Base-by-base conservation (phyloP, 2,329 filamentous ascomycete genomes). In the Akanthomyces uredinophilus region DNA sequence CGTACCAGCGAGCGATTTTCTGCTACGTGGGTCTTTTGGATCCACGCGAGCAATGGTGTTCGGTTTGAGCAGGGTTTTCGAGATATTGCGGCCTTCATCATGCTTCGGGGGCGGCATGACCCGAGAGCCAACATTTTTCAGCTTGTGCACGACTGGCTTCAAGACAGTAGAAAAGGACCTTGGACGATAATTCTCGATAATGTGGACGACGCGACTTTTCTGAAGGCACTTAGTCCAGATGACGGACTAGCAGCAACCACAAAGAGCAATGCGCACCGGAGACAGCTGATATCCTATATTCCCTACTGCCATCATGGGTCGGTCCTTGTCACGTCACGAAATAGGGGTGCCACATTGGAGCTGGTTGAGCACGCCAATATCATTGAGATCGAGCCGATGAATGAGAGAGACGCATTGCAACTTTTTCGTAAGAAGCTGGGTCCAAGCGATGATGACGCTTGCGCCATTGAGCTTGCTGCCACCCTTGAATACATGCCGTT, bases 121-220 rank as follows among this genome's bases (percentile, higher is more conserved):
- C 27, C 27, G 6, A 27, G 6, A 27, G 27, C 27, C 27, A 27
- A 6, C 6, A 27, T 27, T 41, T 71, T 74, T 51, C 20, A 68
- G 54, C 68, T 74, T 0, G 68, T 74, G 29, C 62, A 67, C 4
- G 64, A 72, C 65, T 74, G 68, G 70, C 63, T 73, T 20, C 35
- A 63, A 13, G 62, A 65, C 37, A 58, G 68, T 13, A 68, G 57
- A 41, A 67, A 68, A 1, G 64, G 65, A 20, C 57, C n/a, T n/a
- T n/a, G n/a, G n/a, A n/a, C n/a, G n/a, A n/a, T n/a, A n/a, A n/a
- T n/a, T n/a, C n/a, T n/a, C n/a, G n/a, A n/a, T n/a, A n/a, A n/a
- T n/a, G n/a, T n/a, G n/a, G n/a, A n/a, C n/a, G n/a, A n/a, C n/a
- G n/a, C n/a, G n/a, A n/a, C n/a, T n/a, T n/a, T n/a, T n/a, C n/a